Base-by-base conservation (phyloP, 306 rosid genomes). In the Neltuma alba region DNA sequence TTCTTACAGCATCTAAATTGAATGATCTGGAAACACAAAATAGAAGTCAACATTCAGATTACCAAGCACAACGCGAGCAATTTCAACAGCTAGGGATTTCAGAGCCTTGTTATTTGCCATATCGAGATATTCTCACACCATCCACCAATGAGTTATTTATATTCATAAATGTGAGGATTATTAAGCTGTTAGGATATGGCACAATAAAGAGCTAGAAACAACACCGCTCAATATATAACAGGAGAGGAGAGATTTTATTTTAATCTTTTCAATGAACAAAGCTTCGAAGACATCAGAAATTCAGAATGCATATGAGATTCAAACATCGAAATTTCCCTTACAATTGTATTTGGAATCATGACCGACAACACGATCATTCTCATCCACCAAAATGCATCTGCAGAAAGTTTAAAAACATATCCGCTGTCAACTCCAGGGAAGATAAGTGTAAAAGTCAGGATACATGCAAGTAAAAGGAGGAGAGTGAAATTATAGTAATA, bases 341-440 rank as follows among this genome's bases (percentile, higher is more conserved):
- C 99, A 96, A 25, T 93, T 96, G 76, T 96, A 96, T 83, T 96
- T 96, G 80, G 92, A 88, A 34, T 96, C 99, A 41, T 96, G 99
- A 87, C 99, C 99, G 79, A 96, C 89, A 18, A 91, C 97, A 5
- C 36, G 77, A 74, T 96, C 99, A n/a, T 88, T 93, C 97, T 91
- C 98, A 81, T 96, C 98, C 84, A 96, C 99, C 37, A 96, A 87
- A 88, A 96, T 96, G 82, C 99, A 96, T 80, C 99, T 96, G 92
- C 28, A 78, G 80, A 71, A 48, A 85, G 64, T 81, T 77, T 63
- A 70, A 74, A 76, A 66, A 42, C 25, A 62, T 52, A 76, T 37
- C 52, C 55, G 60, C 69, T 34, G 78, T 64, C 55, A 76, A 70
- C 13, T 28, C 37, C 20, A 5, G n/a, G 38, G 37, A 30, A 28